These are phyloP conservation scores for Candida verbasci DNA, from an alignment of 805 yeast genomes.

Conservation along the genomic window DNA sequence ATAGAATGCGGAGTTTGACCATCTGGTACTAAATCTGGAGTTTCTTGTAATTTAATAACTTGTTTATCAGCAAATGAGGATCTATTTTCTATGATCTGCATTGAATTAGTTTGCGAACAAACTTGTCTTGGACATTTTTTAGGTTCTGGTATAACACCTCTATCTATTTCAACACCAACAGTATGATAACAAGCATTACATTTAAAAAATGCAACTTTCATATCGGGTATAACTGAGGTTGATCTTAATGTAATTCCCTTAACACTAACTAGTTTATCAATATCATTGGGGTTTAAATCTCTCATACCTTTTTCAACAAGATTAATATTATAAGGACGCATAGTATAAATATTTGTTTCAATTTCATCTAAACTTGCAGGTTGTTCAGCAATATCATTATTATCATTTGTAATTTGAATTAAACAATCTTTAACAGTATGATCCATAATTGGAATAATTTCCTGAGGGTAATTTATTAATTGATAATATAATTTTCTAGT, in stretches of 20 bases:
- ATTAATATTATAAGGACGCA: constrained; percentile 83
- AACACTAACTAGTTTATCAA: constrained; percentile 85
- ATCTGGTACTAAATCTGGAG: constrained; percentile 94
- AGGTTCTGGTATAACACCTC: constrained; percentile 94
- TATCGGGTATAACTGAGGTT: constrained; percentile 91
- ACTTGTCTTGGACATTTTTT: constrained; percentile 84
- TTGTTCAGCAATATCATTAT: constrained; percentile 12
- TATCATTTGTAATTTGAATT: constrained; percentile 64
- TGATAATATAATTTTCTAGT: constrained; percentile 81
- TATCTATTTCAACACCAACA: constrained; percentile 83
- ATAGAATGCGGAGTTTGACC: constrained; percentile 98
- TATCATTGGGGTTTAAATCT: constrained; percentile 89
- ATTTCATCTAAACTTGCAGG: constrained; percentile 54
- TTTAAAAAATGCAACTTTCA: constrained; percentile 95
- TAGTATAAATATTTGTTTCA: constrained; percentile 78
- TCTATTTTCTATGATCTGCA: constrained; percentile 88
- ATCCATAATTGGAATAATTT: constrained; percentile 96
- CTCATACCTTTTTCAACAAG: constrained; percentile 73
- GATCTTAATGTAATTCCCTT: constrained; percentile 89
- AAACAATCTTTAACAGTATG: constrained; percentile 88
- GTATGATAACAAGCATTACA: constrained; percentile 95
- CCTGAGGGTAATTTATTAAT: constrained; percentile 90
- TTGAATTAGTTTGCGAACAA: constrained; percentile 79
- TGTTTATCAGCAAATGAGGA: constrained; percentile 94
- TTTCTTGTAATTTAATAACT: constrained; percentile 88